These are phyloP conservation scores for Psilocybe tampanensis DNA, from an alignment of 768 basidiomycete species.

Conservation along the genomic window DNA sequence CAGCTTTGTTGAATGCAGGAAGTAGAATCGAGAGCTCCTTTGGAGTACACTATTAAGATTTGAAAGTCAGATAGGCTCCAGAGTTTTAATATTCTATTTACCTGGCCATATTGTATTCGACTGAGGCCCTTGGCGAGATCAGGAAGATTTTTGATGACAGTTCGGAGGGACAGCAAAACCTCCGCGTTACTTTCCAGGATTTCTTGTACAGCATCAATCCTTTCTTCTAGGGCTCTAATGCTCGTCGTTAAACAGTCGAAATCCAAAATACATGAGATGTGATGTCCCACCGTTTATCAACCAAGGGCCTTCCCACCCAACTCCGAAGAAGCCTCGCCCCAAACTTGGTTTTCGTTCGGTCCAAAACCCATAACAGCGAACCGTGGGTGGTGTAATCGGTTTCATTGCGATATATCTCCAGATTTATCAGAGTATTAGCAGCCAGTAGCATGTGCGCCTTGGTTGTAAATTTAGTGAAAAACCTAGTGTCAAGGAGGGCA, in stretches of 20 bases:
- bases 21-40: constrained; percentile 79
- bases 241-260: background rate
- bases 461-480: constrained; percentile 79
- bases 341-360: constrained; percentile 87
- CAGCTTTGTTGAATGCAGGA: constrained; percentile 73
- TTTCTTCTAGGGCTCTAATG: constrained; percentile 67
- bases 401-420: constrained; percentile 94
- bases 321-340: constrained; percentile 79
- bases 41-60: constrained; percentile 65
- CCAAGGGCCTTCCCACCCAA: constrained; percentile 88
- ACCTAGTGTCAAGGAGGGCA: constrained; percentile 73
- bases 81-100: constrained; percentile 24
- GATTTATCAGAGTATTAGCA: constrained; percentile 83
- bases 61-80: background rate
- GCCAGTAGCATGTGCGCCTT: constrained; percentile 85
- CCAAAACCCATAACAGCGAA: constrained; percentile 83
- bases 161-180: constrained; percentile 65
- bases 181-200: constrained; percentile 65
- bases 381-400: constrained; percentile 76
- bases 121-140: constrained; percentile 87
- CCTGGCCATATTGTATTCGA: constrained; percentile 90
- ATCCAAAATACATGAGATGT: background rate
- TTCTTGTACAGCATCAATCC: constrained; percentile 86
- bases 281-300: constrained; percentile 75
- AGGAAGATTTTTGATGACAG: constrained; percentile 73